Evolutionary conservation across 2,329 filamentous ascomycete species (phyloP), one percentile per base, ranked within the genome.

Genomic region (Hawksworthiomyces lignivorus): DNA sequence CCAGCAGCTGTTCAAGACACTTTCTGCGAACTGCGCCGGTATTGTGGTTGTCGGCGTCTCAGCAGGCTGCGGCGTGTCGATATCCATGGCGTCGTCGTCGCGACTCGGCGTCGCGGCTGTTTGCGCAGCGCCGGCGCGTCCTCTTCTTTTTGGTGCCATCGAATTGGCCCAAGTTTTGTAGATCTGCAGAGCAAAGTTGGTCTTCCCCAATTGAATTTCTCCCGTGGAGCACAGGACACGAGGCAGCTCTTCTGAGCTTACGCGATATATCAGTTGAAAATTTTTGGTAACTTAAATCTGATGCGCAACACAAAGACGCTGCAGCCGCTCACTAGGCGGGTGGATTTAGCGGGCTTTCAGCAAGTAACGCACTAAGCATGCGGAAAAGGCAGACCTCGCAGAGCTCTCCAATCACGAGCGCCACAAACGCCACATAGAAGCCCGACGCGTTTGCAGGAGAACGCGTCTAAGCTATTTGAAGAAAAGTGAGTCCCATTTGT

Each of bases 1-100:
- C 92, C 92, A 98, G 20, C 82, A 77, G 50, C 90, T 86, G 43
- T 78, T 75, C 36, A 63, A 60, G 50, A 64, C 62, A 21, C 60
- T 42, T 12, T 22, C 24, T 0, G 5, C 18, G 3, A 20, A 15
- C 14, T 48, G 31, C 5, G 26, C 37, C 1, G 43, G 24, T 4
- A 10, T 26, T 4, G 41, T 7, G 63, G 52, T 67, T 5, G 62
- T 62, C 8, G 64, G 59, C 4, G 70, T 65, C 59, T 80, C 69
- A 67, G 78, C 55, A 57, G 69, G 52, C 55, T 71, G 62, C 2
- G 75, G 73, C 5, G 72, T 73, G 58, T 75, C 77, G 49, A 76
- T 59, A 42, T 74, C 75, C 74, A 77, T 80, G 19, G 68, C 64
- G 61, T 82, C 77, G 44, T 79, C 75, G 53, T 79, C 72, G 51